Percentiles rank a stretch among this genome's conserved stretches.
phyloP scores from a whole-genome alignment of 2,329 filamentous ascomycete species.

The Beauveria caledonica region DNA sequence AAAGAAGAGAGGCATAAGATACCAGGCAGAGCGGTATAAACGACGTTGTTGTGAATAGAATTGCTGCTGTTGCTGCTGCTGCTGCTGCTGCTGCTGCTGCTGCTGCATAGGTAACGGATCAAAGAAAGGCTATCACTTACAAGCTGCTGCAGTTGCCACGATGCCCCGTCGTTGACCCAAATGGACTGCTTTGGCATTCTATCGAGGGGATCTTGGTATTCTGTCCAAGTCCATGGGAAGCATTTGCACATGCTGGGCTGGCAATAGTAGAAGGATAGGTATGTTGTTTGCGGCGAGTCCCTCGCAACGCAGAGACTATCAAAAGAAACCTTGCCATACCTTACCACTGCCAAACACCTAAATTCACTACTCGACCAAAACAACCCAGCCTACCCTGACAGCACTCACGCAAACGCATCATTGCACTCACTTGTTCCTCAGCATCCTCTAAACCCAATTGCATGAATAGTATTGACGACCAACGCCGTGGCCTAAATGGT shows the following conservation, averaged over 20 bases:
- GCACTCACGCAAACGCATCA: no score
- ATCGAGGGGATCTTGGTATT: conserved; percentile 34
- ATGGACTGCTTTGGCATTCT: conserved; percentile 31
- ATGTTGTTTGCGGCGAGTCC: background rate
- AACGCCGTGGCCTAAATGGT: conserved; percentile 30
- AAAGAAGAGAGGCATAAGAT: background rate
- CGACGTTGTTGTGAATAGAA: background rate
- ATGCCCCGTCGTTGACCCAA: conserved; percentile 31
- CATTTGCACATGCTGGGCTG: conserved; percentile 40
- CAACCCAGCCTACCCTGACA: no score
- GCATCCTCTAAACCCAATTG: conserved; percentile 11
- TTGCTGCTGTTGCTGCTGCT: background rate
- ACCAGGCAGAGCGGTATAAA: no score
- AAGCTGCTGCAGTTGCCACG: conserved; percentile 29
- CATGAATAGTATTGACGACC: conserved; percentile 18
- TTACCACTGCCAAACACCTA: background rate
- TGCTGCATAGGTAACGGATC: background rate
- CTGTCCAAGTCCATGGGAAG: conserved; percentile 42
- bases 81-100: background rate
- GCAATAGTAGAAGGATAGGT: background rate
- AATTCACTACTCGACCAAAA: background rate
- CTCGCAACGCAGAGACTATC: background rate
- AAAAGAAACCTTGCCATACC: background rate
- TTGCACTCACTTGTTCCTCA: background rate
- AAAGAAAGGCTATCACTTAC: conserved; percentile 25